Conservation (phyloP, 768 basidiomycete genomes). For the Podaxis mareebaensis region DNA sequence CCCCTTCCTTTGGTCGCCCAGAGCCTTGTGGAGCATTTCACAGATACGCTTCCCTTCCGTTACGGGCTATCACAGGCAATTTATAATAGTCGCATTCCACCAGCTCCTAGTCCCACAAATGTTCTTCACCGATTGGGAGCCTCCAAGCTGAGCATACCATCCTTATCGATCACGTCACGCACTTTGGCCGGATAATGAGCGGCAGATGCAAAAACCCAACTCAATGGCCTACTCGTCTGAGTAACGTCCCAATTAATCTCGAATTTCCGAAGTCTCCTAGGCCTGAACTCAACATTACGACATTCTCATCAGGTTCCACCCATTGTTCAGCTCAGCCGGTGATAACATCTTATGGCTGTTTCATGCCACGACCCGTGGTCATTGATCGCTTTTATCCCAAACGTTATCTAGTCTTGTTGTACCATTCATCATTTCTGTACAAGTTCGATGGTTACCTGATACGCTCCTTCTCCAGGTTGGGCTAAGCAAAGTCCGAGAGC, state of each 20-base stretch:
- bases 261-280: constrained; percentile 13
- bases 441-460: constrained; percentile 10
- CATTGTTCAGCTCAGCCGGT: constrained; percentile 5
- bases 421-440: constrained; percentile 7
- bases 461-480: constrained; percentile 3
- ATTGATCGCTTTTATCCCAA: constrained; percentile 8
- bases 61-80: constrained; percentile 13
- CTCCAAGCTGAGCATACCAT: background rate
- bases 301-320: constrained; percentile 15
- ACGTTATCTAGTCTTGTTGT: constrained; percentile 6
- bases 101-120: constrained; percentile 14
- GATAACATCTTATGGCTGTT: constrained; percentile 6
- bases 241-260: constrained; percentile 7
- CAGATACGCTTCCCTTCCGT: constrained; percentile 15
- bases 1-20: background rate
- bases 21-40: constrained; percentile 3
- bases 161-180: constrained; percentile 15
- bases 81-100: constrained; percentile 10
- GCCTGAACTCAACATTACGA: constrained; percentile 8
- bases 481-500: constrained; percentile 11
- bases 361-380: constrained; percentile 1
- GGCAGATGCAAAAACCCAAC: constrained; percentile 6
- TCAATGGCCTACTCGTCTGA: constrained; percentile 1
- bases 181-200: constrained; percentile 6
- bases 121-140: constrained; percentile 15